Evolutionary conservation across 1,139 yeast genomes (phyloP), one percentile per base, ranked within the genome.

Genomic region (Suhomyces bokatorum): DNA sequence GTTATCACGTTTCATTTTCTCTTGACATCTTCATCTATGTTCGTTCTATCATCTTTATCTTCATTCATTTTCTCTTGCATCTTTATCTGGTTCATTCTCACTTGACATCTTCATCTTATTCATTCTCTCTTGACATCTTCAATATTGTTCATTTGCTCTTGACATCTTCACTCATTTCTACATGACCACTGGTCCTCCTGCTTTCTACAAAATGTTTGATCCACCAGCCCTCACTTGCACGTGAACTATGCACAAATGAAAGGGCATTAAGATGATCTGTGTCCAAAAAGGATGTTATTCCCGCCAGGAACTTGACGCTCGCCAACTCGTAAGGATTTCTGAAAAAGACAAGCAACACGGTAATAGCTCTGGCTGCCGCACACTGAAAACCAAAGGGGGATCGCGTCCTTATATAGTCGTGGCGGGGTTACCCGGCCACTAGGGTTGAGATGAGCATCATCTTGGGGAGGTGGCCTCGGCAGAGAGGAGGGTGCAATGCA

Each of bases 271-370:
- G 79, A 74, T 70, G 78, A 70, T 68, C 79, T 51, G 42, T 57
- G 59, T 66, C 70, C 67, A 32, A 37, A 32, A 51, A 60, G 70
- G 69, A 67, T 64, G 53, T 69, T 69, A 52, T 64, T 74, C 77
- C 73, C 77, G 77, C 79, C 78, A 63, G 60, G 70, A 68, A 72
- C 79, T 70, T 73, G 79, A 74, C 78, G 77, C 78, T 73, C 73
- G 77, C 77, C 77, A 64, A 67, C 73, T 73, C 77, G 78, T 73
- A 48, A 72, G 75, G 67, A 67, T 66, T 58, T 60, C 69, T 64
- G 68, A 70, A 69, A 66, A 67, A 68, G 78, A 73, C 78, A 73
- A 73, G 77, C 78, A 73, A 74, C 79, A 74, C 79, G 78, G 78
- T 69, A 63, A 65, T 66, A 72, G 78, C 69, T 70, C 73, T 70